Evolutionary conservation across 805 yeast species (phyloP), one percentile per base, ranked within the genome.

Genomic region (Suhomyces faveliae): DNA sequence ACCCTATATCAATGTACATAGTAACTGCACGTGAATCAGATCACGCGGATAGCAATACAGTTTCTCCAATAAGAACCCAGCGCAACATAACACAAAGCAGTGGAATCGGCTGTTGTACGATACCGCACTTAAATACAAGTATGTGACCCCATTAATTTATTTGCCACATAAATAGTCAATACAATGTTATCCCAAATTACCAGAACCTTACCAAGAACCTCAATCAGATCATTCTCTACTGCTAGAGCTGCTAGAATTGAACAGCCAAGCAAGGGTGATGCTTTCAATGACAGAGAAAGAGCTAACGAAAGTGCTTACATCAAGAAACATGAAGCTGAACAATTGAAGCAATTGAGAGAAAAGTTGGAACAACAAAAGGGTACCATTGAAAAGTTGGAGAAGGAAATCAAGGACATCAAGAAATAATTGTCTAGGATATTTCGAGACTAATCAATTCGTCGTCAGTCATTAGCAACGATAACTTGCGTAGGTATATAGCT

Each of bases 311-410:
- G 86, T 66, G 77, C 75, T 61, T 91, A 83, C 76, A 77, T 90
- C 70, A 88, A 82, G 72, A 84, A 89, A 74, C 96, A 87, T 66
- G 96, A 92, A 77, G 86, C 85, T 66, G 96, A 89, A 70, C 89
- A 86, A 76, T 77, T 90, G 67, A 83, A 80, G 63, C 78, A 79
- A 43, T 80, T 90, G 68, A 85, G 77, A 68, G 89, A 86, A 66
- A 80, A 85, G 62, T 77, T 90, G 67, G 81, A 84, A 68, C 77
- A 86, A 73, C 94, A 84, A 67, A 84, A 83, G 77, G 77, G 80
- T 53, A 71, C 77, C 53, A 70, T 80, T 53, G 76, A 70, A 44
- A 68, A 77, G 45, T 69, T 80, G 58, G 76, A 78, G 60, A 59
- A 64, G 53, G 78, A 81, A 62, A 65, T 83, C 57, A 76, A 78